Evolutionary conservation across 2,329 filamentous ascomycete species (phyloP).

Genomic region (Didymellaceae sp.): DNA sequence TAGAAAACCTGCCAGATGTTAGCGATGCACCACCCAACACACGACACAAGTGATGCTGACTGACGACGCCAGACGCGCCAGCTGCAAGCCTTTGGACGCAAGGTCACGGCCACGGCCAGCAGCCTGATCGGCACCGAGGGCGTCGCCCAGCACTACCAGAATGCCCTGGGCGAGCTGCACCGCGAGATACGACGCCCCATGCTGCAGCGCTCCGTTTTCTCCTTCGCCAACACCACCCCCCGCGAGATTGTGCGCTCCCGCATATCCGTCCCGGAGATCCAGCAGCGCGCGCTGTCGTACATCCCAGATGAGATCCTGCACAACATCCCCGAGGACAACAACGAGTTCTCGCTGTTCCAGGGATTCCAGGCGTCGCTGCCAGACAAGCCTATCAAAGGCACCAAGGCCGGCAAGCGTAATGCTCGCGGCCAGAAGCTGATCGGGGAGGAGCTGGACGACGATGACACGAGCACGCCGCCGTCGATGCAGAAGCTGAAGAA

Average conservation of each 20-base stretch:
- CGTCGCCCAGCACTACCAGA: constrained; percentile 75
- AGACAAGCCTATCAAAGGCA: constrained; percentile 58
- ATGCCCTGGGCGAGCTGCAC: constrained; percentile 86
- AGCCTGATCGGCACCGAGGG: constrained; percentile 75
- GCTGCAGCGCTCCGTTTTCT: constrained; percentile 88
- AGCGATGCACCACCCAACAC: constrained; percentile 7
- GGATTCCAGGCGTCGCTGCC: constrained; percentile 93
- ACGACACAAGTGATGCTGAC: constrained; percentile 14
- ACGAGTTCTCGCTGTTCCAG: constrained; percentile 91
- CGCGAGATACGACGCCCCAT: constrained; percentile 84
- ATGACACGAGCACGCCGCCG: constrained; percentile 65
- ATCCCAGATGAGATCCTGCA: constrained; percentile 87
- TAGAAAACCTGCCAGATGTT: constrained; percentile 45
- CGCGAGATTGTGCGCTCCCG: constrained; percentile 91
- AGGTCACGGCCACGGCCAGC: constrained; percentile 90
- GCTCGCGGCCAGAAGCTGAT: constrained; percentile 80
- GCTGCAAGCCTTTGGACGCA: constrained; percentile 90
- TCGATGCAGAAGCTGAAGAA: constrained; percentile 76
- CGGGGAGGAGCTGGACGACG: constrained; percentile 62
- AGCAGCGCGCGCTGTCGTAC: constrained; percentile 87
- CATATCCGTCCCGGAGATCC: constrained; percentile 89
- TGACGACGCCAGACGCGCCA: constrained; percentile 71
- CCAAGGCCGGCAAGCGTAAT: constrained; percentile 68
- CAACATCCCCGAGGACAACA: constrained; percentile 87
- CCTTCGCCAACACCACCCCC: constrained; percentile 88